phyloP scores from a whole-genome alignment of 345 rosid species.

The Boechera retrofracta region DNA sequence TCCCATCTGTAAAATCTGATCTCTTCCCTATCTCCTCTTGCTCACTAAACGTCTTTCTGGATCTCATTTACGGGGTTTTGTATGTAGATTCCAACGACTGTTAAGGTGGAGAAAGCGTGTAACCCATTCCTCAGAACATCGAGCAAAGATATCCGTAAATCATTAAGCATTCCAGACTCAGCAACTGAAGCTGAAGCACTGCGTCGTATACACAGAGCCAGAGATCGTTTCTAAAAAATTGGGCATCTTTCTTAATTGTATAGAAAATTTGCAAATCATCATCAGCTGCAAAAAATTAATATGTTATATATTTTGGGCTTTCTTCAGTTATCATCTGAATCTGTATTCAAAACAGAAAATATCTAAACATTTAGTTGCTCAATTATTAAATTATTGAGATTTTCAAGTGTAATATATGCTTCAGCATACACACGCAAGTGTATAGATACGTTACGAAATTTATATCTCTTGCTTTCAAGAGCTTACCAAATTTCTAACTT shows the following conservation, averaged over 20 bases:
- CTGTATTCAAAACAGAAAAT: constrained; percentile 29
- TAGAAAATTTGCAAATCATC: constrained; percentile 47
- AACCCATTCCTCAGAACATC: constrained; percentile 90
- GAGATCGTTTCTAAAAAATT: constrained; percentile 63
- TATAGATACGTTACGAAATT: constrained; percentile 26
- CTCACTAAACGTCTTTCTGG: not conserved
- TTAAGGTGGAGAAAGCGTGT: constrained; percentile 84
- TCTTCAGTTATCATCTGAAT: constrained; percentile 23
- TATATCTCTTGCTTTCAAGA: not conserved
- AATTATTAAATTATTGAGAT: constrained; percentile 22
- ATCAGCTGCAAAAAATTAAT: constrained; percentile 33
- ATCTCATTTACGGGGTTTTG: not conserved
- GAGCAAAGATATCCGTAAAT: constrained; percentile 67
- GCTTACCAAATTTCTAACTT: constrained; percentile 18
- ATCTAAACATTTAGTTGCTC: constrained; percentile 16
- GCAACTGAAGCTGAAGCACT: constrained; percentile 79
- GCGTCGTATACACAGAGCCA: constrained; percentile 70
- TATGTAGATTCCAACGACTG: constrained; percentile 72
- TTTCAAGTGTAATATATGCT: constrained; percentile 20
- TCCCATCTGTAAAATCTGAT: constrained; percentile 67
- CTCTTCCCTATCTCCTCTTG: not conserved
- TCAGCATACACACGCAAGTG: not conserved
- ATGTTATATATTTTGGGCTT: constrained; percentile 31
- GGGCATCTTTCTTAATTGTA: constrained; percentile 43
- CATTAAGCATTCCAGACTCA: constrained; percentile 60